Evolutionary conservation across 148 eudicot species (phyloP).

Genomic region (Rhododendron ferrugineum): DNA sequence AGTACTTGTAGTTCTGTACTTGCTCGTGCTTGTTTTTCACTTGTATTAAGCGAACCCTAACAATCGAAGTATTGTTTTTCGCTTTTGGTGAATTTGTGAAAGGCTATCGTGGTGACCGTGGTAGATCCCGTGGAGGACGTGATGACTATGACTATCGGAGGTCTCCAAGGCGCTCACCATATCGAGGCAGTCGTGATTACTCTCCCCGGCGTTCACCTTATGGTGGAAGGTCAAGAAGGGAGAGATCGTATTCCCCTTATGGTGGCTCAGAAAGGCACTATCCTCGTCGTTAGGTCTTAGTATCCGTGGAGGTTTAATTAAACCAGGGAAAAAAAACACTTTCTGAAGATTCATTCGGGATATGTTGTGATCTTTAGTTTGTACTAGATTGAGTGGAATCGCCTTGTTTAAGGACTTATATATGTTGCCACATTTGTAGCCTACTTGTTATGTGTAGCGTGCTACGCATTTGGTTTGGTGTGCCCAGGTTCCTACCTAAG

Average conservation of each 20-base stretch:
- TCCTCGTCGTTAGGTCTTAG: slow-evolving; percentile 39
- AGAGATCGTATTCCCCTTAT: slow-evolving; percentile 80
- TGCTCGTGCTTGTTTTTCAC: neutral
- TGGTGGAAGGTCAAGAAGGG: slow-evolving; percentile 90
- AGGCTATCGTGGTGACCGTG: slow-evolving; percentile 69
- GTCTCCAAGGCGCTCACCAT: slow-evolving; percentile 89
- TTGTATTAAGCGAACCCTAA: neutral
- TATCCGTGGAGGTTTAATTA: neutral
- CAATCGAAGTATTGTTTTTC: neutral
- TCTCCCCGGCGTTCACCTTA: slow-evolving; percentile 78
- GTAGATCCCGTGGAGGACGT: slow-evolving; percentile 68
- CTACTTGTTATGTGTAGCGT: neutral
- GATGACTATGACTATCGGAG: slow-evolving; percentile 78
- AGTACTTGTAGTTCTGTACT: neutral
- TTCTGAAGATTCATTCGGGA: neutral
- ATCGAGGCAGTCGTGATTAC: slow-evolving; percentile 67
- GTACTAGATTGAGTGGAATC: neutral
- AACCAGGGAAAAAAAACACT: neutral
- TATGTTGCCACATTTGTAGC: neutral
- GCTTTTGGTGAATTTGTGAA: neutral
- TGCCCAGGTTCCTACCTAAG: neutral
- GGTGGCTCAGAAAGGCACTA: slow-evolving; percentile 69
- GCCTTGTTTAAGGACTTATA: neutral
- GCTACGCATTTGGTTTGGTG: neutral
- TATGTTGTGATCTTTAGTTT: neutral